Conservation (phyloP, 768 basidiomycete species). For the Cystofilobasidium bisporidii region DNA sequence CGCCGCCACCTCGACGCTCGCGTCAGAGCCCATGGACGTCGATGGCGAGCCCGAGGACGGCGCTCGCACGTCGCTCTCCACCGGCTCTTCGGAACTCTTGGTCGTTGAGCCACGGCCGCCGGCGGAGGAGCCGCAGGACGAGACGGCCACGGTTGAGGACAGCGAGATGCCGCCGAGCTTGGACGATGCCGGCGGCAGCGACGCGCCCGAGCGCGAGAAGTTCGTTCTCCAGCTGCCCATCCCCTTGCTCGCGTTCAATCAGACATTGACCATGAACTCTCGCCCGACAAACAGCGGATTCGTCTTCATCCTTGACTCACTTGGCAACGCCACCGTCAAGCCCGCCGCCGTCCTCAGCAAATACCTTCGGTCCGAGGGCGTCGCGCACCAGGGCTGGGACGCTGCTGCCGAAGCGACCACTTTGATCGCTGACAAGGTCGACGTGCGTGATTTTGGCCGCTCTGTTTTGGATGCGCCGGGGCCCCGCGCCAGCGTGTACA, state of each 20-base stretch:
- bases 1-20: background rate
- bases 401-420: slow-evolving; percentile 4
- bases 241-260: too few species aligned
- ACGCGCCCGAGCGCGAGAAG: background rate
- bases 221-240: background rate
- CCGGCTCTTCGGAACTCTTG: background rate
- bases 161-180: too few species aligned
- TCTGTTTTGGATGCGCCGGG: too few species aligned
- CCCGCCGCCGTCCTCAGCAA: slow-evolving; percentile 49
- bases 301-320: slow-evolving; percentile 83
- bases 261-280: background rate
- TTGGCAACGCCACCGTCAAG: slow-evolving; percentile 59
- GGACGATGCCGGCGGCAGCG: too few species aligned
- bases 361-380: slow-evolving; percentile 70
- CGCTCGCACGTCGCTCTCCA: background rate
- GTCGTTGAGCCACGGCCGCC: background rate
- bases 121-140: too few species aligned
- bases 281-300: slow-evolving; percentile 49
- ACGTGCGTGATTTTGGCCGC: slow-evolving; percentile 11
- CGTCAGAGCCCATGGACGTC: background rate
- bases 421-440: slow-evolving; percentile 28
- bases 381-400: slow-evolving; percentile 51
- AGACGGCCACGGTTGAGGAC: too few species aligned
- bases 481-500: too few species aligned
- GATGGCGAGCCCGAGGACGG: background rate